Conservation (phyloP, 768 basidiomycete genomes). For the Amanita rubescens region DNA sequence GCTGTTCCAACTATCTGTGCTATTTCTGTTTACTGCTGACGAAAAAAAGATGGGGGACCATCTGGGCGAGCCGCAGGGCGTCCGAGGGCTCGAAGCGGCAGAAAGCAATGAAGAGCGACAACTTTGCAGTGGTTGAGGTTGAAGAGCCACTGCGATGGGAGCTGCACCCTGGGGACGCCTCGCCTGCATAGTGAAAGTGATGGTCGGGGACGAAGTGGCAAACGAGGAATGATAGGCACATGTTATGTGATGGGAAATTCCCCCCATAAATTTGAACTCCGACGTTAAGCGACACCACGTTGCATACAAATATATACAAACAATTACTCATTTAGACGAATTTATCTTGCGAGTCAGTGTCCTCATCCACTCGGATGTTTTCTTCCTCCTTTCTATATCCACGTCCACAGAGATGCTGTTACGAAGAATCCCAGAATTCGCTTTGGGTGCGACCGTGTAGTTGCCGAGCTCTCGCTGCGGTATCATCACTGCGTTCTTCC, state of each 20-base stretch:
- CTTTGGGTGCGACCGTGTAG: constrained; percentile 73
- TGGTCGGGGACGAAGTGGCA: constrained; percentile 11
- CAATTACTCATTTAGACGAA: constrained; percentile 5
- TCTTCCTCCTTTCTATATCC: constrained; percentile 66
- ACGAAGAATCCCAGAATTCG: constrained; percentile 44
- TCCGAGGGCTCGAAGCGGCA: constrained; percentile 43
- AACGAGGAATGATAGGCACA: not conserved
- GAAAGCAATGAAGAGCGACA: constrained; percentile 46
- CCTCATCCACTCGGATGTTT: constrained; percentile 67
- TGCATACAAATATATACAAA: constrained; percentile 2
- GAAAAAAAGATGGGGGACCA: constrained; percentile 47
- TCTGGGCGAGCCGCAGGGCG: constrained; percentile 53
- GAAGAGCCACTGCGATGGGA: constrained; percentile 57
- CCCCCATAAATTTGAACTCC: constrained; percentile 1
- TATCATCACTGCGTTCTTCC: constrained; percentile 79
- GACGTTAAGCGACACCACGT: constrained; percentile 6
- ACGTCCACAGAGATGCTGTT: constrained; percentile 57
- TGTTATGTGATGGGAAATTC: constrained; percentile 5
- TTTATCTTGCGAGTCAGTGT: constrained; percentile 48
- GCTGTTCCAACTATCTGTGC: constrained; percentile 81
- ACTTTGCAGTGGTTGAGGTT: constrained; percentile 46
- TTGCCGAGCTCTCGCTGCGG: constrained; percentile 68
- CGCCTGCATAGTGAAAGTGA: constrained; percentile 34
- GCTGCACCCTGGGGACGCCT: constrained; percentile 42
- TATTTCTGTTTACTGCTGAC: constrained; percentile 49